These are phyloP conservation scores for Elsinoe fawcettii DNA, from an alignment of 2,329 filamentous ascomycete species.

Conservation along the genomic window DNA sequence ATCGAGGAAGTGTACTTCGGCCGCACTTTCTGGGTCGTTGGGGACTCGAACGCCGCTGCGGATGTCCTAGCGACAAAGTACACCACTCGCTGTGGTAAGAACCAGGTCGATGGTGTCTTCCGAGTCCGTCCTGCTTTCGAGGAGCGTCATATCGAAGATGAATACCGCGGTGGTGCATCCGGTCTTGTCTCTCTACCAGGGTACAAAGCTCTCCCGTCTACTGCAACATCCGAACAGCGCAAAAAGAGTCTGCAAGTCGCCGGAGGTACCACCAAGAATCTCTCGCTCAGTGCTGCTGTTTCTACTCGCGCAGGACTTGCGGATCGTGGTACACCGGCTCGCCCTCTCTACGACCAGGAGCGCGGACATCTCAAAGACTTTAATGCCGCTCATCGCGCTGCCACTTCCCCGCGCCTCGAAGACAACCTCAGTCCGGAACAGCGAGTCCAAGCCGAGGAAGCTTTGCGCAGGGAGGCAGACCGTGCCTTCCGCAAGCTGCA, in stretches of 20 bases:
- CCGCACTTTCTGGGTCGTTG: background rate
- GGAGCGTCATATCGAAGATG: background rate
- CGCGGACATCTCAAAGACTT: too few relatives aligned
- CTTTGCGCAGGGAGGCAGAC: background rate
- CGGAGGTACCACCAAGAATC: too few relatives aligned
- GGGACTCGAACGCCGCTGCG: background rate
- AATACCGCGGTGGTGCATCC: background rate
- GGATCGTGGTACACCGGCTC: too few relatives aligned
- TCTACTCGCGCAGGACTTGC: too few relatives aligned
- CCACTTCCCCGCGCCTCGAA: too few relatives aligned
- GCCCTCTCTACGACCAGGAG: too few relatives aligned
- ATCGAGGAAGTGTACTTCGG: background rate
- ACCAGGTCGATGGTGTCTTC: background rate
- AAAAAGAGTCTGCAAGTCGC: too few relatives aligned
- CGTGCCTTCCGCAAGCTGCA: background rate
- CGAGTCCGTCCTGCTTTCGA: background rate
- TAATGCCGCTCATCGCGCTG: too few relatives aligned
- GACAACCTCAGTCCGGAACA: too few relatives aligned
- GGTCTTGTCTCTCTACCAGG: background rate
- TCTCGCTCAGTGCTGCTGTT: too few relatives aligned
- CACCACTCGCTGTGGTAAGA: background rate
- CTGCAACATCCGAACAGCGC: too few relatives aligned
- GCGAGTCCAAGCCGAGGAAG: background rate
- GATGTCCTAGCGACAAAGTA: background rate
- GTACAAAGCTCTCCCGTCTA: background rate